A percentile compares a stretch with the other conserved stretches of the same genome.
phyloP scores from a whole-genome alignment of 1,284 basidiomycete genomes.

The Earliella scabrosa region DNA sequence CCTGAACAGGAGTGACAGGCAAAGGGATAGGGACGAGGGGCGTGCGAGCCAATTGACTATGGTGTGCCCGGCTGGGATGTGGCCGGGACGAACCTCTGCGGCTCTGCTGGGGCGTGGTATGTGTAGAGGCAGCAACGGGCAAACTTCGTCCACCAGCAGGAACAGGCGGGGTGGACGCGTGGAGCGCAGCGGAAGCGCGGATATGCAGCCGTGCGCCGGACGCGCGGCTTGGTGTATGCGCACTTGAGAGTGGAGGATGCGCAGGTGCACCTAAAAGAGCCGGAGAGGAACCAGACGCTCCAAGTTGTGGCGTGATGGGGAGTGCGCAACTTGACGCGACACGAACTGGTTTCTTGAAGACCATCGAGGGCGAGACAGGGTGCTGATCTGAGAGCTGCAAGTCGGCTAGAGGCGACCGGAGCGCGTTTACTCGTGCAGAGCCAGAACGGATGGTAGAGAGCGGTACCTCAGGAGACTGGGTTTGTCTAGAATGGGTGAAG shows the following conservation, averaged over 20 bases:
- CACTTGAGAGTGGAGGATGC: too few species aligned
- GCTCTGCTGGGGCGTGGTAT: background rate
- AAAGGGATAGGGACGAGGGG: background rate
- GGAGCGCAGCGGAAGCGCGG: background rate
- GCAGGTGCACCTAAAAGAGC: too few species aligned
- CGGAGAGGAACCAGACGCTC: background rate
- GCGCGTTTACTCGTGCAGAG: background rate
- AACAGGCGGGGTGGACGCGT: background rate
- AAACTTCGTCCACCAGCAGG: background rate
- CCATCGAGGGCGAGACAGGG: background rate
- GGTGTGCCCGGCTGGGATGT: too few species aligned
- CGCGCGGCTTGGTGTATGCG: background rate
- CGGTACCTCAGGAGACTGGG: background rate
- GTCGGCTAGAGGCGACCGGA: constrained; percentile 13
- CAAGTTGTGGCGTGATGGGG: too few species aligned
- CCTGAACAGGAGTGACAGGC: background rate
- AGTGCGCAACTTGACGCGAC: too few species aligned
- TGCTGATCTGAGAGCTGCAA: background rate
- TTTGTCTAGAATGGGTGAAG: too few species aligned
- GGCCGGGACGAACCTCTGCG: background rate
- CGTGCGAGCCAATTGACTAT: background rate
- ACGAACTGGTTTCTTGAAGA: background rate
- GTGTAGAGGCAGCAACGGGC: background rate
- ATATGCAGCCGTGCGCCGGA: background rate
- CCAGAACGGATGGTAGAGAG: background rate